Evolutionary conservation across 2,329 filamentous ascomycete genomes (phyloP).

Genomic region (Eutypa lata): DNA sequence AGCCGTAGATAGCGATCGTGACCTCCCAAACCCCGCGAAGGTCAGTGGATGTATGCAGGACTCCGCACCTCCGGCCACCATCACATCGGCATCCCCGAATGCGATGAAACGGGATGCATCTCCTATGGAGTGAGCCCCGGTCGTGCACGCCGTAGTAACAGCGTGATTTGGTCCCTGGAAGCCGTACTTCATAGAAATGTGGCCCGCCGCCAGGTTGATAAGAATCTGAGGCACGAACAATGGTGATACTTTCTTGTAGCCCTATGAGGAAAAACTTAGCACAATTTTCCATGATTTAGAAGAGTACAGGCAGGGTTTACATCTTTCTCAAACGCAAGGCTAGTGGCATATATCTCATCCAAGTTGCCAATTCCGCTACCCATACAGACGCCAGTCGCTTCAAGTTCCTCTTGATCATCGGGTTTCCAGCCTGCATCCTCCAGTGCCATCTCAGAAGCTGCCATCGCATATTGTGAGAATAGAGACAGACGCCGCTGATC

Average conservation of each 20-base stretch:
- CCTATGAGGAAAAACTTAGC: constrained; percentile 45
- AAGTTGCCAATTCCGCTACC: constrained; percentile 95
- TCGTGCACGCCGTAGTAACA: constrained; percentile 92
- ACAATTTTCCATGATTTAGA: constrained; percentile 4
- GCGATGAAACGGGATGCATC: constrained; percentile 91
- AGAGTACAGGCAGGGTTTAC: constrained; percentile 44
- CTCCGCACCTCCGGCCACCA: constrained; percentile 94
- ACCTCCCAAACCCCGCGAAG: constrained; percentile 85
- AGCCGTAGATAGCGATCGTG: constrained; percentile 77
- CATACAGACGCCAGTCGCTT: constrained; percentile 84
- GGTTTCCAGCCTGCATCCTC: constrained; percentile 77
- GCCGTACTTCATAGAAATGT: constrained; percentile 89
- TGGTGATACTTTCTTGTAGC: constrained; percentile 89
- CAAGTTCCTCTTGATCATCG: constrained; percentile 56
- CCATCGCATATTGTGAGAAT: constrained; percentile 89
- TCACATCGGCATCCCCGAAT: constrained; percentile 88
- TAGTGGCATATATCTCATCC: constrained; percentile 84
- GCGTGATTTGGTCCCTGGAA: constrained; percentile 91
- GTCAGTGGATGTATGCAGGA: constrained; percentile 94
- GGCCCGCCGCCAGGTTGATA: constrained; percentile 92
- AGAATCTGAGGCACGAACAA: constrained; percentile 89
- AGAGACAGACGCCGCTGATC: constrained; percentile 78
- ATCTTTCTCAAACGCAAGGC: constrained; percentile 68
- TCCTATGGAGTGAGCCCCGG: constrained; percentile 89
- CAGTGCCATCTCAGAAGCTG: constrained; percentile 81